phyloP scores from a whole-genome alignment of 2,329 filamentous ascomycete genomes.

The Ophiostoma quercus region DNA sequence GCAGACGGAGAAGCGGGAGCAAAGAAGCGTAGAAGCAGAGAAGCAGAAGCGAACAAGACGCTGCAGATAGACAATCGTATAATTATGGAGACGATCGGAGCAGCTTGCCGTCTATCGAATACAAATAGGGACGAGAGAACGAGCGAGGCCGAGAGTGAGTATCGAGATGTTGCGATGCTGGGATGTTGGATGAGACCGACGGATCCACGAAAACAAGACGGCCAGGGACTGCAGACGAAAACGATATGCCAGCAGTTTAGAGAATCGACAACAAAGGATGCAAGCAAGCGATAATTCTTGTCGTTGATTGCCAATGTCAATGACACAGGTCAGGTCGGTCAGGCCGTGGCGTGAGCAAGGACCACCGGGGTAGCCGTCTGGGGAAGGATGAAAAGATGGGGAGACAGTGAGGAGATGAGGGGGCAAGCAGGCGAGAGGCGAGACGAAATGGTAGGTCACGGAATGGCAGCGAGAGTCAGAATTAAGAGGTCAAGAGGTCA shows the following conservation, averaged over 20 bases:
- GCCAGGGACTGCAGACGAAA: background rate
- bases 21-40: too few relatives aligned
- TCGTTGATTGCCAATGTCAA: background rate
- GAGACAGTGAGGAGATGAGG: background rate
- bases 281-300: background rate
- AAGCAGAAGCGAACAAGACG: background rate
- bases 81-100: background rate
- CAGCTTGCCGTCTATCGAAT: constrained; percentile 1
- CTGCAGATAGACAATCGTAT: background rate
- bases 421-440: background rate
- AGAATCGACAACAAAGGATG: background rate
- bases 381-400: constrained; percentile 4
- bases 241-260: background rate
- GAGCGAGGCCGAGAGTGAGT: constrained; percentile 1
- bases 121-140: constrained; percentile 8
- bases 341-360: constrained; percentile 6
- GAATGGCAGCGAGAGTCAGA: background rate
- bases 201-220: background rate
- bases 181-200: background rate
- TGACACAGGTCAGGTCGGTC: background rate
- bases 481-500: background rate
- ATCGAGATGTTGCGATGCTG: background rate
- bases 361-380: constrained; percentile 8
- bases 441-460: background rate
- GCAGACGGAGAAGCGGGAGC: background rate